These are phyloP conservation scores for Linum usitatissimum DNA, from an alignment of 345 rosid genomes.

Conservation along the genomic window DNA sequence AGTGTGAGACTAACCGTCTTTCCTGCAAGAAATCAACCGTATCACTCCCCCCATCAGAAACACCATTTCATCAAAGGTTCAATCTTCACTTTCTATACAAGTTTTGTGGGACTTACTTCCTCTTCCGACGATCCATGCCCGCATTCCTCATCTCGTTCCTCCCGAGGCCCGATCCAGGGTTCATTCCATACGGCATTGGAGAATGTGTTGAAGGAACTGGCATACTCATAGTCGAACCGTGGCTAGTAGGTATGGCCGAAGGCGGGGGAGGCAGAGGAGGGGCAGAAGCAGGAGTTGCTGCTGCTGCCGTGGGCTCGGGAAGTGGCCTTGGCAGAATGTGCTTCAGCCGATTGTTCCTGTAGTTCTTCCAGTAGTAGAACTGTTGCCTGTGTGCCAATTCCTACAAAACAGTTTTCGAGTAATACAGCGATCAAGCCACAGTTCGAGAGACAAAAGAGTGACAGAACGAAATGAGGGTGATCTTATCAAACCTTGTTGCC, in stretches of 20 bases:
- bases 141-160: constrained; percentile 61
- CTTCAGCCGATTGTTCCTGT: constrained; percentile 81
- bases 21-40: not conserved
- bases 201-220: constrained; percentile 45
- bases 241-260: not conserved
- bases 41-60: constrained; percentile 11
- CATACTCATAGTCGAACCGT: constrained; percentile 21
- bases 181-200: constrained; percentile 74
- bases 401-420: constrained; percentile 27
- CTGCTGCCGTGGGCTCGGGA: constrained; percentile 69
- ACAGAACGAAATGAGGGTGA: constrained; percentile 2
- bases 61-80: not conserved
- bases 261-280: constrained; percentile 33
- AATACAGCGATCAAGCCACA: constrained; percentile 3
- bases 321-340: constrained; percentile 87
- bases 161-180: constrained; percentile 38
- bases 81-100: not conserved
- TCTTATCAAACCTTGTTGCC: constrained; percentile 59
- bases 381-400: constrained; percentile 95
- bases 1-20: too few relatives aligned
- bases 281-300: constrained; percentile 30
- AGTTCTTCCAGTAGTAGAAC: constrained; percentile 96
- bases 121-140: constrained; percentile 72
- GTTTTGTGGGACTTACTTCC: constrained; percentile 37
- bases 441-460: constrained; percentile 8